phyloP scores from a whole-genome alignment of 306 rosid species.

The cucumber (Cucumis sativus) region Cucumber_9930_V3 NC_026657.2:508501-509000 shows the following conservation, averaged over 20 bases:
- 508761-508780: background rate
- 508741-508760: background rate
- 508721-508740: background rate
- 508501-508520: slow-evolving; percentile 47
- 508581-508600: slow-evolving; percentile 38
- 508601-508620: slow-evolving; percentile 25
- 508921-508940: background rate
- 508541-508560: slow-evolving; percentile 57
- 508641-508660: slow-evolving; percentile 36
- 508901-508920: background rate
- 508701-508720: background rate
- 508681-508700: background rate
- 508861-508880: background rate
- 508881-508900: background rate
- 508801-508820: too few species aligned
- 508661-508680: slow-evolving; percentile 52
- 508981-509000: slow-evolving; percentile 69
- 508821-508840: too few species aligned
- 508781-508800: background rate
- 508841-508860: background rate
- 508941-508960: slow-evolving; percentile 51
- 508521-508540: slow-evolving; percentile 32
- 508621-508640: slow-evolving; percentile 35
- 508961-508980: slow-evolving; percentile 78
- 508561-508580: slow-evolving; percentile 54